Evolutionary conservation across 805 yeast species (phyloP).

Genomic region (Candida mattraensis): DNA sequence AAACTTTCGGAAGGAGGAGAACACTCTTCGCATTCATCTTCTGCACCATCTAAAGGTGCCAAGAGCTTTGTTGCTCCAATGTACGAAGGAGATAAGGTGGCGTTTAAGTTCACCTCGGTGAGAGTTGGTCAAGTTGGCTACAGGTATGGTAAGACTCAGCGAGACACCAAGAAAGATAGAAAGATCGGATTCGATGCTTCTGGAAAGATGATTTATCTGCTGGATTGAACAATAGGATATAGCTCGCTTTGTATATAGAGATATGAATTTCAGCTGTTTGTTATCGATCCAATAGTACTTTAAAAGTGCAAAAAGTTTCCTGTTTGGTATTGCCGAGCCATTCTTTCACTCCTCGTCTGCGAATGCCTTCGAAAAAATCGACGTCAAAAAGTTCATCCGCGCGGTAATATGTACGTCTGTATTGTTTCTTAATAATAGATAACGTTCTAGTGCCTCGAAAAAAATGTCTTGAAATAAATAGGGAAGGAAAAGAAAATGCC

Average conservation of each 20-base stretch:
- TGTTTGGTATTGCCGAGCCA: too few species aligned
- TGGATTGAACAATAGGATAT: slow-evolving; percentile 20
- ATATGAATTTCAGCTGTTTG: background rate
- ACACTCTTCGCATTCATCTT: slow-evolving; percentile 39
- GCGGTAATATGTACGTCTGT: too few species aligned
- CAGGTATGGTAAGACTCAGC: slow-evolving; percentile 87
- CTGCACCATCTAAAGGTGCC: slow-evolving; percentile 25
- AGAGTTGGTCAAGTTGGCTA: slow-evolving; percentile 83
- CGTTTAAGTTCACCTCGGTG: slow-evolving; percentile 73
- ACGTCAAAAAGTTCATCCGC: too few species aligned
- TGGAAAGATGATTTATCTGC: slow-evolving; percentile 51
- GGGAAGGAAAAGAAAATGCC: too few species aligned
- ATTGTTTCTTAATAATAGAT: too few species aligned
- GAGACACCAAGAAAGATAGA: slow-evolving; percentile 89
- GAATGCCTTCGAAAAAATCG: too few species aligned
- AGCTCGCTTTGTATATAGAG: background rate
- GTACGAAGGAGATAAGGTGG: slow-evolving; percentile 65
- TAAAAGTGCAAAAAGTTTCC: too few species aligned
- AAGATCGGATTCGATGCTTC: slow-evolving; percentile 65
- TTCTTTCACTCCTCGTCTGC: too few species aligned
- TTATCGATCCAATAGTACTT: too few species aligned
- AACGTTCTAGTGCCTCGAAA: too few species aligned
- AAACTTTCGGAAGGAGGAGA: slow-evolving; percentile 63
- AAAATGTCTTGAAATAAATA: too few species aligned
- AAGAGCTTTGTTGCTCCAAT: slow-evolving; percentile 55